Conservation (phyloP, 2,329 filamentous ascomycete species). For the Botrytis paeoniae region DNA sequence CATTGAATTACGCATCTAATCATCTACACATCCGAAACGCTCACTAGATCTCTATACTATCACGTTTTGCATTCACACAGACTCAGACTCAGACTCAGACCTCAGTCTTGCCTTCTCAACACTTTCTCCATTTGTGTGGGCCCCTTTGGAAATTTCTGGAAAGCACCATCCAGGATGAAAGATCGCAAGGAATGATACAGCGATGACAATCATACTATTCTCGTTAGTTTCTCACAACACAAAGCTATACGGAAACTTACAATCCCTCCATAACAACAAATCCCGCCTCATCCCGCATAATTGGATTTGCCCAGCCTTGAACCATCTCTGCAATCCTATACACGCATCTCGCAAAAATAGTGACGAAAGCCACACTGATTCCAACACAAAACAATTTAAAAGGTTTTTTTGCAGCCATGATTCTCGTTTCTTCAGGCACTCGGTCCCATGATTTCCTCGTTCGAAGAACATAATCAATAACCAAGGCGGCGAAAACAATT, state of each 20-base stretch:
- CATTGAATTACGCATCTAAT: neutral
- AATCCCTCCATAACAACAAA: constrained; percentile 58
- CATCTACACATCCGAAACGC: too few relatives aligned
- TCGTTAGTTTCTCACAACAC: neutral
- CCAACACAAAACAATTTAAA: constrained; percentile 28
- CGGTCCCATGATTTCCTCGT: constrained; percentile 23
- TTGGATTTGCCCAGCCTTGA: constrained; percentile 59
- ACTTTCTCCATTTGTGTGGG: neutral
- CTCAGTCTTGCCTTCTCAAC: neutral
- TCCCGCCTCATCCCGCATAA: constrained; percentile 60
- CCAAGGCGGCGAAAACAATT: constrained; percentile 42
- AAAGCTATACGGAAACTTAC: constrained; percentile 36
- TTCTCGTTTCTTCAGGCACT: constrained; percentile 21
- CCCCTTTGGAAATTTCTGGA: constrained; percentile 8
- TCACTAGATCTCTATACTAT: neutral
- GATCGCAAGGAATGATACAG: constrained; percentile 45
- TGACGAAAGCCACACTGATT: constrained; percentile 23
- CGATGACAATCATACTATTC: constrained; percentile 45
- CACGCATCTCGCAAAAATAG: constrained; percentile 29
- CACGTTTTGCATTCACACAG: neutral
- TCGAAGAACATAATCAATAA: constrained; percentile 49
- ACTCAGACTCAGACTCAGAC: neutral
- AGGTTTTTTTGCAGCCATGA: constrained; percentile 12
- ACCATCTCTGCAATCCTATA: constrained; percentile 56
- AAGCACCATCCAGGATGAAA: constrained; percentile 43